phyloP scores from a whole-genome alignment of 345 rosid species.

The Citrus reticulata region DNA sequence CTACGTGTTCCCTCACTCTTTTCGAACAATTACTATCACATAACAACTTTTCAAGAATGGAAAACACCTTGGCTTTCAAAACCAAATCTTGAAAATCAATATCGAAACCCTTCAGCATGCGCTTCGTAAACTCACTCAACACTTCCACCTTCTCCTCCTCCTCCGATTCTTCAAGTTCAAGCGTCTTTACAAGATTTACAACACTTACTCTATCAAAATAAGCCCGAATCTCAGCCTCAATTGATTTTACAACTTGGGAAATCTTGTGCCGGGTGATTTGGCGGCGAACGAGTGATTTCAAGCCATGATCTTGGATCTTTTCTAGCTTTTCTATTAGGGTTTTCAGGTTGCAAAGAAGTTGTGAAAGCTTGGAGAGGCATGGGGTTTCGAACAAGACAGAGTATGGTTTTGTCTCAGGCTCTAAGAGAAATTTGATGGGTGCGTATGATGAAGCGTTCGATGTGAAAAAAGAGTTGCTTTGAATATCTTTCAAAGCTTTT shows the following conservation, averaged over 20 bases:
- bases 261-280: conserved; percentile 39
- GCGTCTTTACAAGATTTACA: conserved; percentile 23
- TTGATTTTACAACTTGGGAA: conserved; percentile 25
- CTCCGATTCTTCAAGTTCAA: conserved; percentile 10
- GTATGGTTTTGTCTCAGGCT: conserved; percentile 17
- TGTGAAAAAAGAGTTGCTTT: conserved; percentile 30
- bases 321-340: conserved; percentile 29
- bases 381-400: conserved; percentile 18
- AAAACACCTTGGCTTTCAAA: conserved; percentile 39
- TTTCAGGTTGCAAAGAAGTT: conserved; percentile 31
- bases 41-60: conserved; percentile 33
- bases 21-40: conserved; percentile 27
- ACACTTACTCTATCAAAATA: conserved; percentile 32
- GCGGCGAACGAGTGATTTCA: conserved; percentile 30
- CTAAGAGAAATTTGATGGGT: conserved; percentile 20
- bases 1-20: conserved; percentile 29
- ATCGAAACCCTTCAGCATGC: conserved; percentile 45
- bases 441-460: conserved; percentile 22
- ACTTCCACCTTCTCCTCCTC: conserved; percentile 33
- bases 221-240: conserved; percentile 33
- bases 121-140: conserved; percentile 35
- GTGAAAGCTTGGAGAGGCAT: conserved; percentile 27
- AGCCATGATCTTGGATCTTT: conserved; percentile 23
- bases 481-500: conserved; percentile 38
- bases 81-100: conserved; percentile 47